These are phyloP conservation scores for Calcarisporium arbuscula DNA, from an alignment of 2,329 filamentous ascomycete genomes.

Conservation along the genomic window DNA sequence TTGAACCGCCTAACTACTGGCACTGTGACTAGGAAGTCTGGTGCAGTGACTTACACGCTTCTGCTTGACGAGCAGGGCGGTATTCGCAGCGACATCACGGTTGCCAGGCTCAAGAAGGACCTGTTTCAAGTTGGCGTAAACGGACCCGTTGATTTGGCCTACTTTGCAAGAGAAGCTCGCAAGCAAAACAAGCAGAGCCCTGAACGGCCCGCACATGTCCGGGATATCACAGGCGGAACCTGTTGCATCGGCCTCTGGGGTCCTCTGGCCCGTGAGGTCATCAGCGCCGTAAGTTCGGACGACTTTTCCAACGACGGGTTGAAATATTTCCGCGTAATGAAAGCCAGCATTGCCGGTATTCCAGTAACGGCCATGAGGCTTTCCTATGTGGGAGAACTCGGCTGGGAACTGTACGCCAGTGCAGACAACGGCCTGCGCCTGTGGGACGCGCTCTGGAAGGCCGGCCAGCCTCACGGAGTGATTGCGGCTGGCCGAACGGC, in stretches of 20 bases:
- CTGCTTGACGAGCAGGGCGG: conserved; percentile 47
- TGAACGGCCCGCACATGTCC: conserved; percentile 40
- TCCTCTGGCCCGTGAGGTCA: conserved; percentile 46
- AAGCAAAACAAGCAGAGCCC: conserved; percentile 35
- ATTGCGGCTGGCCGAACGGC: conserved; percentile 52
- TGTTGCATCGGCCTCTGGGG: conserved; percentile 60
- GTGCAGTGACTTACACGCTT: conserved; percentile 49
- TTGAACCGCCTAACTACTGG: conserved; percentile 47
- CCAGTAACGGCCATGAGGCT: conserved; percentile 50
- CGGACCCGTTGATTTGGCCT: conserved; percentile 45
- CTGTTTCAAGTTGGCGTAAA: conserved; percentile 52
- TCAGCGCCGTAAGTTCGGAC: conserved; percentile 36
- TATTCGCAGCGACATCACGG: conserved; percentile 50
- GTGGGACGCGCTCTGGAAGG: conserved; percentile 52
- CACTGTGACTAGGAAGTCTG: conserved; percentile 39
- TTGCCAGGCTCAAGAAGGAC: conserved; percentile 43
- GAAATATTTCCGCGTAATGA: conserved; percentile 44
- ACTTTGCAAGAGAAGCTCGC: conserved; percentile 47
- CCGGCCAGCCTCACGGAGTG: conserved; percentile 47
- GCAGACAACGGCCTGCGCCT: conserved; percentile 51
- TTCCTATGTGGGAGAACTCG: conserved; percentile 55
- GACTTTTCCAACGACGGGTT: conserved; percentile 40
- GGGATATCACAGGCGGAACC: conserved; percentile 53
- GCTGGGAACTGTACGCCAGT: conserved; percentile 57
- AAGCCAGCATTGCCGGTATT: conserved; percentile 43